These are phyloP conservation scores for Trametopsis cervina DNA, from an alignment of 768 basidiomycete species.

Conservation along the genomic window DNA sequence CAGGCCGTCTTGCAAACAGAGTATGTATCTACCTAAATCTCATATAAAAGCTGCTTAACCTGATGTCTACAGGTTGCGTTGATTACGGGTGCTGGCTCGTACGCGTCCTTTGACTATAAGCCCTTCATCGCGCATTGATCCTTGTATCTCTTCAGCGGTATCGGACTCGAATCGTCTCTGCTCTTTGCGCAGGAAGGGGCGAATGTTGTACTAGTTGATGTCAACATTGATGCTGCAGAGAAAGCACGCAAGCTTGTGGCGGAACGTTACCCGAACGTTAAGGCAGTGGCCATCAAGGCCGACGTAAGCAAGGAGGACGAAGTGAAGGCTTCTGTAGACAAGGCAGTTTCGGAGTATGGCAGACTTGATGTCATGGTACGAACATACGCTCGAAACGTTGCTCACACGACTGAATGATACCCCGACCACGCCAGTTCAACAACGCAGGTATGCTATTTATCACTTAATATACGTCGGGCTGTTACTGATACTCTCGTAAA, in stretches of 20 bases:
- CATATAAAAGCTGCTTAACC: not conserved
- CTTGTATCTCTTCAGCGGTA: constrained; percentile 55
- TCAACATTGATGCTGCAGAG: constrained; percentile 72
- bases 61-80: constrained; percentile 23
- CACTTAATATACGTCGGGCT: not conserved
- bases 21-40: not conserved
- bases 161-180: constrained; percentile 93
- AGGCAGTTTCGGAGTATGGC: constrained; percentile 81
- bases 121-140: constrained; percentile 26
- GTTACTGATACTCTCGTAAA: constrained; percentile 15
- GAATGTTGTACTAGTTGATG: constrained; percentile 82
- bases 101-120: constrained; percentile 16
- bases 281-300: constrained; percentile 61
- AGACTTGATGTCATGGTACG: constrained; percentile 90
- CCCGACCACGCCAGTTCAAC: constrained; percentile 94
- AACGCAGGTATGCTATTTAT: constrained; percentile 83
- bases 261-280: constrained; percentile 61
- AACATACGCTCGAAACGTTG: constrained; percentile 2
- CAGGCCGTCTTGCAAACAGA: not conserved
- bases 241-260: constrained; percentile 57
- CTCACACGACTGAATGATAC: not conserved
- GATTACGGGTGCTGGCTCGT: constrained; percentile 50
- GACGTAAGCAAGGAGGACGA: constrained; percentile 90
- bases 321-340: constrained; percentile 74
- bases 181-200: constrained; percentile 94